These are phyloP conservation scores for Lentinus brumalis DNA, from an alignment of 768 basidiomycete genomes.

Conservation along the genomic window DNA sequence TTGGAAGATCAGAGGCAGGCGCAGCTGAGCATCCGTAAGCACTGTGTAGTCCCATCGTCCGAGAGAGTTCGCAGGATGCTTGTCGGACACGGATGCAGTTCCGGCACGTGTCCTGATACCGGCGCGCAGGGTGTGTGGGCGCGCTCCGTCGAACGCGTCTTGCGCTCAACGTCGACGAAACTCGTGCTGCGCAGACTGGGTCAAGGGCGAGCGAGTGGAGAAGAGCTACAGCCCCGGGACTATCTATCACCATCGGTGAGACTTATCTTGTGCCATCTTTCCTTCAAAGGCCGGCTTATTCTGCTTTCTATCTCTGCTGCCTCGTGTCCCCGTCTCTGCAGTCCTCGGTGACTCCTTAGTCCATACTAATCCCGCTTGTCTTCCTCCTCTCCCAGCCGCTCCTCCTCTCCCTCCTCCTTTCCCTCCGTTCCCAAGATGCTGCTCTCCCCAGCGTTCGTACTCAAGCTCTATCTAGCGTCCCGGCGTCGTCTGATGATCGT, in stretches of 20 bases:
- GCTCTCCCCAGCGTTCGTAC: conserved; percentile 74
- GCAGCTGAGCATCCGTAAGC: no score
- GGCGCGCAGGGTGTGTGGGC: neutral
- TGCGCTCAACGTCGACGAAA: conserved; percentile 1
- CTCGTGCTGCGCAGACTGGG: conserved; percentile 2
- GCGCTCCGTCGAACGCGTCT: neutral
- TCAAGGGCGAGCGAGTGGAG: conserved; percentile 4
- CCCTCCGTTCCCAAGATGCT: conserved; percentile 51
- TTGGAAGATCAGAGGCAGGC: neutral
- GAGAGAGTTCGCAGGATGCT: neutral
- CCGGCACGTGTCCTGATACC: neutral
- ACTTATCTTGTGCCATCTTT: conserved; percentile 18
- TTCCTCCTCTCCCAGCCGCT: conserved; percentile 15
- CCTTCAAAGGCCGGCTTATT: conserved; percentile 9
- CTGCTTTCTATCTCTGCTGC: conserved; percentile 21
- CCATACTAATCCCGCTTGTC: conserved; percentile 3
- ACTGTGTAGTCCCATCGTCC: no score
- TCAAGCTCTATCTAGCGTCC: conserved; percentile 23
- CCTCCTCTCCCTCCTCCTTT: conserved; percentile 17
- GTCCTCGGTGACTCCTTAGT: conserved; percentile 1
- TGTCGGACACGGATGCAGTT: neutral
- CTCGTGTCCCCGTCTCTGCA: conserved; percentile 30
- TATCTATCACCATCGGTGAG: conserved; percentile 21
- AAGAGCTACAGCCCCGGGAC: conserved; percentile 7
- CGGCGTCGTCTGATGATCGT: conserved; percentile 38